phyloP scores from a whole-genome alignment of 768 basidiomycete genomes.

The Amanita jacksonii region DNA sequence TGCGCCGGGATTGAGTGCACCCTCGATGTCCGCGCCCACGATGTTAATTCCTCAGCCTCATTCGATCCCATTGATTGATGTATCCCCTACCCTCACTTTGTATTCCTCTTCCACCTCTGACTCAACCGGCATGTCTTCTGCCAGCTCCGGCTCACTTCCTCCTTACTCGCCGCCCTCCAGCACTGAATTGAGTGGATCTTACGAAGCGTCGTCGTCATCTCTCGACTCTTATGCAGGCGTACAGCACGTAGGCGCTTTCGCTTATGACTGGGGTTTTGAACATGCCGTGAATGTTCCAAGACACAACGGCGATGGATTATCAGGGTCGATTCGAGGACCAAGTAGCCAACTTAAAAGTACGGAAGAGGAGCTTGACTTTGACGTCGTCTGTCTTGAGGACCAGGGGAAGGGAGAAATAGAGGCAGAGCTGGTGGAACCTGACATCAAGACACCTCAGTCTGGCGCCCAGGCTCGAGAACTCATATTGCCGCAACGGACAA shows the following conservation, averaged over 20 bases:
- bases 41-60: neutral
- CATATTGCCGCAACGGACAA: too few relatives aligned
- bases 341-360: too few relatives aligned
- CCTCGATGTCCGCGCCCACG: neutral
- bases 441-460: too few relatives aligned
- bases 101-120: neutral
- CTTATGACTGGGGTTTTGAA: constrained; percentile 7
- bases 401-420: too few relatives aligned
- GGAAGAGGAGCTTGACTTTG: too few relatives aligned
- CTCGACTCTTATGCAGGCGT: constrained; percentile 1
- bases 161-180: neutral
- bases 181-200: neutral
- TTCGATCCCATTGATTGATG: constrained; percentile 5
- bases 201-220: neutral
- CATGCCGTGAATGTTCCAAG: too few relatives aligned
- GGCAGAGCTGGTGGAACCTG: too few relatives aligned
- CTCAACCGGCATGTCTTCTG: neutral
- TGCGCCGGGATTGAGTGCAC: neutral
- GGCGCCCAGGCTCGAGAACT: too few relatives aligned
- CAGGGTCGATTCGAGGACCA: too few relatives aligned
- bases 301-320: too few relatives aligned
- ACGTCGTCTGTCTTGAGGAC: too few relatives aligned
- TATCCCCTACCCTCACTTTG: constrained; percentile 2
- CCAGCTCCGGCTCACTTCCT: neutral
- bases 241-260: constrained; percentile 5